Conservation (phyloP, 1,284 basidiomycete genomes). For the Cutaneotrichosporon mucoides region DNA sequence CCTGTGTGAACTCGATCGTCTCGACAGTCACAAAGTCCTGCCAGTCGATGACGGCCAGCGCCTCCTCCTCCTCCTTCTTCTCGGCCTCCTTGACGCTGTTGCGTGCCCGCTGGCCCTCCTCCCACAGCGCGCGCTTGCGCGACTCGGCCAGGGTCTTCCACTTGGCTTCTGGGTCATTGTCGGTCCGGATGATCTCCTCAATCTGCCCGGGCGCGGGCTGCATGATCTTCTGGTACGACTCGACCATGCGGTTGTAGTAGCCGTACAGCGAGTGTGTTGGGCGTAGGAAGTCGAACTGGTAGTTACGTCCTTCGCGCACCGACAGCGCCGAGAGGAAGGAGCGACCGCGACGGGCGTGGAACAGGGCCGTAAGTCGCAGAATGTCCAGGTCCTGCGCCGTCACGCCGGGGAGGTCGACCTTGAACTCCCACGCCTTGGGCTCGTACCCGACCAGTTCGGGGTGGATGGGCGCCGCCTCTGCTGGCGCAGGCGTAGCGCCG, state of each 20-base stretch:
- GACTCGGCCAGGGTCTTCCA: conserved; percentile 77
- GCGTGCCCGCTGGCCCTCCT: conserved; percentile 73
- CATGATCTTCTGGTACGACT: conserved; percentile 90
- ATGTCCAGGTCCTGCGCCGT: conserved; percentile 88
- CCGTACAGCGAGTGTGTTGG: conserved; percentile 93
- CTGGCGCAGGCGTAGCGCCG: conserved; percentile 25
- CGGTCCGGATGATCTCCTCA: conserved; percentile 61
- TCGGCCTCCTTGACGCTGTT: conserved; percentile 84
- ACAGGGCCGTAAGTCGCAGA: conserved; percentile 87
- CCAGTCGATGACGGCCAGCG: conserved; percentile 98
- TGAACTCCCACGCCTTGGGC: conserved; percentile 78
- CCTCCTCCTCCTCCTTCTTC: conserved; percentile 63
- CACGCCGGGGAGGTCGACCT: conserved; percentile 82
- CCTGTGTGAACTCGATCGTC: conserved; percentile 95
- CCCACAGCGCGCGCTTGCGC: conserved; percentile 80
- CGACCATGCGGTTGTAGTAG: conserved; percentile 94
- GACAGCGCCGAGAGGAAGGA: conserved; percentile 81
- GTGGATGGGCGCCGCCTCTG: conserved; percentile 41
- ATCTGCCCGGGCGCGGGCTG: conserved; percentile 73
- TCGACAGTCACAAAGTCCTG: conserved; percentile 98
- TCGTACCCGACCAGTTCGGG: conserved; percentile 55
- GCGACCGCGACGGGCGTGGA: conserved; percentile 86
- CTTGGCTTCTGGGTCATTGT: conserved; percentile 57
- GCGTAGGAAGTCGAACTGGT: conserved; percentile 95
- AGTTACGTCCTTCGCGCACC: conserved; percentile 85